A percentile compares a stretch with the other conserved stretches of the same genome.
These are phyloP conservation scores for Insectozyma bohioensis DNA, from an alignment of 1,139 yeast genomes.

Conservation along the genomic window DNA sequence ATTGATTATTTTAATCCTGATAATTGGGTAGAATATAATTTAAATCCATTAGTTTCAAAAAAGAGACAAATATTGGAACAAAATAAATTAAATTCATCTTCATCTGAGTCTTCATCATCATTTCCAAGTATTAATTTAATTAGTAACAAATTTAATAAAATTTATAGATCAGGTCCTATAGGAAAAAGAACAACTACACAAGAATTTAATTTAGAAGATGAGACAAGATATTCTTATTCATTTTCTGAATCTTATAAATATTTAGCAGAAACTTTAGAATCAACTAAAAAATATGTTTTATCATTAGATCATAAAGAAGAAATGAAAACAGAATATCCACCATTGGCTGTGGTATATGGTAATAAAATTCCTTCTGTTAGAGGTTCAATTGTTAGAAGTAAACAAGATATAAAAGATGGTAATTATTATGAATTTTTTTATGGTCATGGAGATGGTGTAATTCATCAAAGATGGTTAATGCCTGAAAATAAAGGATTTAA, in stretches of 20 bases:
- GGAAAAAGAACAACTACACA: conserved; percentile 3
- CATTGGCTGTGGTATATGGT: conserved; percentile 79
- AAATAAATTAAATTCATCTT: conserved; percentile 3
- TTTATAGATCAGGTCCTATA: conserved; percentile 12
- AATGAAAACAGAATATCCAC: conserved; percentile 61
- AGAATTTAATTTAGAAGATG: conserved; percentile 10
- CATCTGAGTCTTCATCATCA: conserved; percentile 12
- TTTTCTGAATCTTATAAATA: conserved; percentile 67
- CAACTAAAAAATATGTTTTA: conserved; percentile 58
- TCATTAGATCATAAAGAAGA: conserved; percentile 56
- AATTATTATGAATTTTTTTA: conserved; percentile 73
- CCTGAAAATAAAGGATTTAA: conserved; percentile 73
- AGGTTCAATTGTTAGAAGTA: conserved; percentile 64
- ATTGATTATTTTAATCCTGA: conserved; percentile 79
- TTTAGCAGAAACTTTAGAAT: conserved; percentile 56
- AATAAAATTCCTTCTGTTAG: conserved; percentile 81
- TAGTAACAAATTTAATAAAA: conserved; percentile 10
- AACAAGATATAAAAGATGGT: conserved; percentile 67
- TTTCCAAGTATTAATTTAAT: conserved; percentile 22
- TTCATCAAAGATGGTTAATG: conserved; percentile 77
- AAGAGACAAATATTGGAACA: conserved; percentile 22
- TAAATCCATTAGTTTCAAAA: conserved; percentile 71
- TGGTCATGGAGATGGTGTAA: conserved; percentile 94
- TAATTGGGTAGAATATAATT: conserved; percentile 73
- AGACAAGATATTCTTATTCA: conserved; percentile 25